Evolutionary conservation across 1,139 yeast species (phyloP), one percentile per base, ranked within the genome.

Genomic region (Eremothecium gossypii): DNA sequence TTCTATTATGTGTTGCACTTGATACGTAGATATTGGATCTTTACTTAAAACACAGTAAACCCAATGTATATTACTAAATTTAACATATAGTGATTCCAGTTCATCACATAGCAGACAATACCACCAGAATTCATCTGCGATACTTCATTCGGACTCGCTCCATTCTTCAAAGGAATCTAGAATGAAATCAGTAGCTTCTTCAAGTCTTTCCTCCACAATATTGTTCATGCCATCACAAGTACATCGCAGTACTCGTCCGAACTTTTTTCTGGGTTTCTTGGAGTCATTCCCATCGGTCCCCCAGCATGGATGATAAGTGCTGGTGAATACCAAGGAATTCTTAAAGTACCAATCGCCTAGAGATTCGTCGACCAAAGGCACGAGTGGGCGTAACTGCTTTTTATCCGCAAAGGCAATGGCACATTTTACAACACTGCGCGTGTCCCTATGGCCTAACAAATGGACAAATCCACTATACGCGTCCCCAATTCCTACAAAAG

Each of bases 401-500:
- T 79, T 70, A 49, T 80, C 86, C 23, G 82, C 68, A 57, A 82
- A 85, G 39, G 79, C 78, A 30, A 87, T 74, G 1, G 87, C 75
- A 8, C 93, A 87, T 53, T 77, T 78, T 5, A 83, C 86, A 30
- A 80, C 75, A 40, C 77, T 79, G 33, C 77, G 67, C 9, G 72
- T 65, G 31, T 73, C 77, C 46, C 97, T 71, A 59, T 89, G 95
- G 4, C 96, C 96, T 42, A 83, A 76, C 28, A 91, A 67, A 62
- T 89, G 94, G 2, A 89, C 93, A 35, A 89, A 74, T 1, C 96
- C 85, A 41, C 85, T 80, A 56, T 85, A 84, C 0, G 96, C 79
- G 48, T 86, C 95, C 33, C 98, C 98, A 48, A 83, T 76, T 2
- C 97, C 97, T 31, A 89, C 73, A 57, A 91, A 79, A 0, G 86